Conservation (phyloP, 352 stramenopile genomes). For the Achlya hypogyna region DNA sequence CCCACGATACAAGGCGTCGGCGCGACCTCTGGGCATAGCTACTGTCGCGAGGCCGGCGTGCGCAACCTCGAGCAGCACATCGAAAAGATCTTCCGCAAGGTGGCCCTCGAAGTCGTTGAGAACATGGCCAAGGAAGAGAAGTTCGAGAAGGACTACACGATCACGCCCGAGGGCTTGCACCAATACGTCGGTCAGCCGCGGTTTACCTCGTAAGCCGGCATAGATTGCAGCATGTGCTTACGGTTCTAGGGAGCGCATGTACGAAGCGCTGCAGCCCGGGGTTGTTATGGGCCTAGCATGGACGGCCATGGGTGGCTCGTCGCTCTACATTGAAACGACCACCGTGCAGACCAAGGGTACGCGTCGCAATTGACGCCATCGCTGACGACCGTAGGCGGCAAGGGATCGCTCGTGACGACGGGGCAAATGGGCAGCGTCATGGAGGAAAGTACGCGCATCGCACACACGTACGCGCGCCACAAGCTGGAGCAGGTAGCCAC, state of each 20-base stretch:
- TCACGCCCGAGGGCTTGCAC: conserved; percentile 90
- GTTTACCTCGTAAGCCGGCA: conserved; percentile 88
- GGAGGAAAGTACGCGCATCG: conserved; percentile 97
- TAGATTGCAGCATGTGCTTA: not conserved
- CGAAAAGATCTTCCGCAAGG: conserved; percentile 97
- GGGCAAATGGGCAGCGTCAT: conserved; percentile 98
- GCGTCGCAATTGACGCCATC: conserved; percentile 22
- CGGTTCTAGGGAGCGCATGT: conserved; percentile 88
- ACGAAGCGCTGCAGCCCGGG: conserved; percentile 88
- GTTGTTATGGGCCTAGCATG: conserved; percentile 99
- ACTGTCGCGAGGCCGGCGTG: conserved; percentile 96
- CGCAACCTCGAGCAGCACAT: conserved; percentile 98
- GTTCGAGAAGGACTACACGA: conserved; percentile 66
- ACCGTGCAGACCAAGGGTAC: conserved; percentile 60
- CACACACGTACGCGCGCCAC: conserved; percentile 88
- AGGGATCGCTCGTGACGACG: conserved; percentile 58
- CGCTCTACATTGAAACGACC: conserved; percentile 97
- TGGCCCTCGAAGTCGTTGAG: conserved; percentile 95
- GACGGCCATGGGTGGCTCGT: conserved; percentile 96
- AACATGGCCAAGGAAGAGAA: conserved; percentile 41
- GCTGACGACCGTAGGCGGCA: conserved; percentile 20
- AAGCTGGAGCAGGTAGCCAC: conserved; percentile 41
- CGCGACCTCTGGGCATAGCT: conserved; percentile 57
- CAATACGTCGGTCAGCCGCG: conserved; percentile 98
- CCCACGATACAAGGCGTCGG: not conserved